These are phyloP conservation scores for Lecanicillium sp. DNA, from an alignment of 2,329 filamentous ascomycete genomes.

Conservation along the genomic window DNA sequence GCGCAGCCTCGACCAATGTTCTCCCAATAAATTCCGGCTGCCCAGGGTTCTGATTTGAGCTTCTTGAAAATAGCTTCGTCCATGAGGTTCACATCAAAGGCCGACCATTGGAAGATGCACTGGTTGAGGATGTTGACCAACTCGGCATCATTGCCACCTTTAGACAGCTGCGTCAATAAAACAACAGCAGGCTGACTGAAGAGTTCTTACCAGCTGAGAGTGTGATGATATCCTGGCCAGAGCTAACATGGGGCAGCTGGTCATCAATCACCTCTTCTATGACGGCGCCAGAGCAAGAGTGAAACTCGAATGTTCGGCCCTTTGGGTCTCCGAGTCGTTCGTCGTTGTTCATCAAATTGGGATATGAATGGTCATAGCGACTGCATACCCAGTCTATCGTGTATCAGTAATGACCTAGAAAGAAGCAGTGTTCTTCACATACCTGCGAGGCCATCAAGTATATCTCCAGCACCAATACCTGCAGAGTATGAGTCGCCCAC, in stretches of 20 bases:
- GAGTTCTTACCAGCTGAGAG: slow-evolving; percentile 5
- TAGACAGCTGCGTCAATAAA: too few relatives aligned
- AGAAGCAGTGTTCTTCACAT: background rate
- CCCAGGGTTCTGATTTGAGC: slow-evolving; percentile 1
- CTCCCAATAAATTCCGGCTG: slow-evolving; percentile 5
- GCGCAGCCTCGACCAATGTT: slow-evolving; percentile 6
- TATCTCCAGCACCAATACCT: slow-evolving; percentile 11
- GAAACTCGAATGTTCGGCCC: slow-evolving; percentile 11
- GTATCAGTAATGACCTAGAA: background rate
- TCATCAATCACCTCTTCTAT: slow-evolving; percentile 8
- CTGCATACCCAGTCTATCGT: slow-evolving; percentile 9
- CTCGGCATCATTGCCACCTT: slow-evolving; percentile 6
- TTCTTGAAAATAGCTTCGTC: slow-evolving; percentile 1
- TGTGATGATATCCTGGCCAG: slow-evolving; percentile 3
- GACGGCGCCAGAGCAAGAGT: slow-evolving; percentile 12
- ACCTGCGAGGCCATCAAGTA: slow-evolving; percentile 5
- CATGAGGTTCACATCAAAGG: slow-evolving; percentile 5
- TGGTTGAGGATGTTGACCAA: slow-evolving; percentile 13
- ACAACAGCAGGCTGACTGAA: too few relatives aligned
- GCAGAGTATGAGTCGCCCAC: slow-evolving; percentile 14
- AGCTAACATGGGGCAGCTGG: slow-evolving; percentile 8
- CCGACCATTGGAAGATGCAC: slow-evolving; percentile 9
- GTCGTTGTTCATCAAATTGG: slow-evolving; percentile 10
- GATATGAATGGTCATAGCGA: slow-evolving; percentile 10
- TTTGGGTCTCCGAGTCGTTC: slow-evolving; percentile 7